phyloP scores from a whole-genome alignment of 495 filamentous ascomycete genomes.

The Cercophora sp. region DNA sequence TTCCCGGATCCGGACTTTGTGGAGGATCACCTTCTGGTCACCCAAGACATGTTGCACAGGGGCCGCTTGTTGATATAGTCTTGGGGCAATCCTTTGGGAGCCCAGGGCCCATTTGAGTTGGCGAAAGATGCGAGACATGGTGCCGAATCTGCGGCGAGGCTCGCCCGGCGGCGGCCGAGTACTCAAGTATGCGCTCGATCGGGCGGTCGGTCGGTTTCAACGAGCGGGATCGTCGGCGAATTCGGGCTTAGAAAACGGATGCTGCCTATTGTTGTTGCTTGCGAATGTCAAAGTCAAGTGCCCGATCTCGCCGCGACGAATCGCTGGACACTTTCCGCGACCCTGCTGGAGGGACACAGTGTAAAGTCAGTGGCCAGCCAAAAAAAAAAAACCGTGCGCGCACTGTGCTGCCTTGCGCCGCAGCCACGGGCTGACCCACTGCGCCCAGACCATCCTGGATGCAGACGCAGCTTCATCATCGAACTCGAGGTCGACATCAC shows the following conservation, averaged over 20 bases:
- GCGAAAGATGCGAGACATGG: slow-evolving; percentile 37
- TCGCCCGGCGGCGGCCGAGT: slow-evolving; percentile 36
- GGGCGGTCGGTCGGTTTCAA: not conserved
- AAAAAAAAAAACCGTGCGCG: too few relatives aligned
- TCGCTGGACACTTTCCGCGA: too few relatives aligned
- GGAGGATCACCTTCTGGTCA: slow-evolving; percentile 23
- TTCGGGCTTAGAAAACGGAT: too few relatives aligned
- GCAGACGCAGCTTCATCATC: slow-evolving; percentile 8
- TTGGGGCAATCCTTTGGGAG: slow-evolving; percentile 9
- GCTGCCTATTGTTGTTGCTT: too few relatives aligned
- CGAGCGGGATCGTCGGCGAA: too few relatives aligned
- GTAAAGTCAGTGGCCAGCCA: not conserved
- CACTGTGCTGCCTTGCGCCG: not conserved
- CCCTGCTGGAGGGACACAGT: slow-evolving; percentile 3
- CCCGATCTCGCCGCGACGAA: not conserved
- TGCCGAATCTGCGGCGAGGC: slow-evolving; percentile 18
- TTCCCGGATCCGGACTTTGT: too few relatives aligned
- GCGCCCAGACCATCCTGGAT: not conserved
- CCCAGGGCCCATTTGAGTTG: slow-evolving; percentile 19
- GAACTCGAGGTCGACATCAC: not conserved
- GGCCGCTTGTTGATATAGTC: slow-evolving; percentile 3
- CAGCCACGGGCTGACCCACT: too few relatives aligned
- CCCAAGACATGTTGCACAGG: slow-evolving; percentile 10
- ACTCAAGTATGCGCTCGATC: not conserved
- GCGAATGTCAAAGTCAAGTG: too few relatives aligned